Base-by-base conservation (phyloP, 441 rosid genomes). In the Gossypium davidsonii region DNA sequence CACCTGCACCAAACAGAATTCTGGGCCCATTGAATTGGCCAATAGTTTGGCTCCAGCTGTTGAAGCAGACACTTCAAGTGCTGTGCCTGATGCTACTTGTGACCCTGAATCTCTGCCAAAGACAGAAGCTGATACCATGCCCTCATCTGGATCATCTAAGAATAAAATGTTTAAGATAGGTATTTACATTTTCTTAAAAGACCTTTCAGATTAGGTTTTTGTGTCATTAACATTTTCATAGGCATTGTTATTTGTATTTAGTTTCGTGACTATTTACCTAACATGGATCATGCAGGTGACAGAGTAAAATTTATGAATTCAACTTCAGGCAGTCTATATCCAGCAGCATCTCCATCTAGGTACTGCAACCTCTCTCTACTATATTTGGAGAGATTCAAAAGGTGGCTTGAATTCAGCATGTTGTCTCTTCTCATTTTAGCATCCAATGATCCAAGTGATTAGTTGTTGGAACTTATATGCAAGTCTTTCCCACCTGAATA, bases 151-250 rank as follows among this genome's bases (percentile, higher is more conserved):
- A 61, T 72, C 85, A 73, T 78, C 83, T 48, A 84, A 82, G 80
- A 85, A 67, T 78, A 80, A 78, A 77, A 67, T 82, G 74, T 86
- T 91, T 77, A 89, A 83, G 82, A 78, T 80, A 76, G 96, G 96
- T 90, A 82, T 69, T 70, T 64, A 23, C 57, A 34, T 59, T 57
- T 71, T 64, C 65, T 52, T 23, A 44, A 67, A 6, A 67, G 28
- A 26, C 73, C 28, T 62, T 66, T 59, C 76, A 64, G 28, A 69
- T 46, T 75, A 12, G 55, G 6, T 68, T 59, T 52, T 65, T 57
- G n/a, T 11, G 18, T 56, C 26, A 6, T 64, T 77, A 20, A 34
- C 28, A 71, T 56, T 59, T 44, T 61, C 61, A 58, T 66, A 72
- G 37, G 55, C 62, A 44, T 39, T 51, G 18, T 10, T 14, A 57